Evolutionary conservation across 2,329 filamentous ascomycete species (phyloP), one percentile per base, ranked within the genome.

Genomic region (Paecilomyces niveus): DNA sequence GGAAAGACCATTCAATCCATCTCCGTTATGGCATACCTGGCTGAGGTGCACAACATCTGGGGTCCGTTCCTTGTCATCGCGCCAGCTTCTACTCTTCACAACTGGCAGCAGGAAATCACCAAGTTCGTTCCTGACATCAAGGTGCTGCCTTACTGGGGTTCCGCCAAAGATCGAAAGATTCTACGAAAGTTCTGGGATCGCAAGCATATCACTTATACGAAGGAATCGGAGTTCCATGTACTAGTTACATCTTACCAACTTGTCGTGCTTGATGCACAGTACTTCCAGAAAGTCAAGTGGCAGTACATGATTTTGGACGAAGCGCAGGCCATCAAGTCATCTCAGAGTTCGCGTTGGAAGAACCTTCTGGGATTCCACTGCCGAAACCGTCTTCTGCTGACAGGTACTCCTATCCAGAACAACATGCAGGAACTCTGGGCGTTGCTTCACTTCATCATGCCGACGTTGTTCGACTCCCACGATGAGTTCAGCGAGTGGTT

Each of bases 381-480:
- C 77, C 89, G 94, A 61, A 99, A 97, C 76, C 86, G 94, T 65
- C 84, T 99, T 53, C 80, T 99, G 52, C 83, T 99, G 21, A 99
- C 94, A 0, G 94, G 94, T 78, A 99, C 94, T 0, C 94, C 94
- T 2, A 97, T 99, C 64, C 94, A 99, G 75, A 99, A 99, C 80
- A 99, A 97, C 81, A 99, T 99, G 94, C 94, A 97, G 76, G 93
- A 99, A 76, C 78, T 99, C 59, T 99, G 94, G 94, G 94, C 94
- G 31, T 78, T 99, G 64, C 82, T 99, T 21, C 94, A 99, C 82
- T 99, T 99, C 79, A 97, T 97, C 78, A 97, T 99, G 94, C 94
- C 94, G n/a, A 96, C 90, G 51, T 82, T 99, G 55, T 99, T 99
- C 75, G 94, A 81, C 63, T 80, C 77, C 11, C 78, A 80, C 54